Base-by-base conservation (phyloP, 2,329 filamentous ascomycete species). In the Fusarium verticillioides region DNA sequence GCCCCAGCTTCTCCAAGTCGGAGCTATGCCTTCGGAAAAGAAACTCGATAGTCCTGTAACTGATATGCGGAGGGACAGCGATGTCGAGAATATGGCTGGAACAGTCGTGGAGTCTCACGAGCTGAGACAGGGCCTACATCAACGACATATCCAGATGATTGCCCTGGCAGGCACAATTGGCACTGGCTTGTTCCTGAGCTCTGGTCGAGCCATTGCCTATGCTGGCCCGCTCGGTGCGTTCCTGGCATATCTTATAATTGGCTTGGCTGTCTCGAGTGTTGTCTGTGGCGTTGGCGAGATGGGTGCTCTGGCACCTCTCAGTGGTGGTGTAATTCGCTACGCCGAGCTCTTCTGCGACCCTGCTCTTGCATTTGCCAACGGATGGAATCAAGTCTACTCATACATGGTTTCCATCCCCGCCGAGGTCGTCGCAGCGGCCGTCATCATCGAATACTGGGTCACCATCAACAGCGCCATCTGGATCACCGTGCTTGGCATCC, bases 81-180 rank as follows among this genome's bases (percentile, higher is more conserved):
- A 56, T 16, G 49, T 61, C 30, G 59, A 61, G 21, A 61, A 61
- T 26, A 61, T 61, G 10, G 59, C 59, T 13, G 59, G 59, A 15
- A 43, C 59, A 4, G 19, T 61, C 49, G 23, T 36, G 2, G 49
- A 56, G 37, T 28, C 59, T 23, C 19, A 30, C 1, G 37, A 56
- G 19, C 59, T 61, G 19, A 44, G 21, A 11, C 59, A 61, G 9
- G 59, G 59, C 21, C 23, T 61, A 1, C 59, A 56, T 30, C 37
- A 61, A 61, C 60, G 54, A 16, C 60, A 63, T 16, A 60, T 60
- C 4, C 60, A 63, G 30, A 63, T 63, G 60, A 63, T 63, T 21
- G 60, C 60, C 3, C 54, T 63, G 7, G 60, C 54, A 1, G 60
- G 60, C 15, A 60, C 60, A 28, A 63, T 63, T 1, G 60, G 60